These are phyloP conservation scores for Fusarium fracticaudum DNA, from an alignment of 2,329 filamentous ascomycete genomes.

Conservation along the genomic window DNA sequence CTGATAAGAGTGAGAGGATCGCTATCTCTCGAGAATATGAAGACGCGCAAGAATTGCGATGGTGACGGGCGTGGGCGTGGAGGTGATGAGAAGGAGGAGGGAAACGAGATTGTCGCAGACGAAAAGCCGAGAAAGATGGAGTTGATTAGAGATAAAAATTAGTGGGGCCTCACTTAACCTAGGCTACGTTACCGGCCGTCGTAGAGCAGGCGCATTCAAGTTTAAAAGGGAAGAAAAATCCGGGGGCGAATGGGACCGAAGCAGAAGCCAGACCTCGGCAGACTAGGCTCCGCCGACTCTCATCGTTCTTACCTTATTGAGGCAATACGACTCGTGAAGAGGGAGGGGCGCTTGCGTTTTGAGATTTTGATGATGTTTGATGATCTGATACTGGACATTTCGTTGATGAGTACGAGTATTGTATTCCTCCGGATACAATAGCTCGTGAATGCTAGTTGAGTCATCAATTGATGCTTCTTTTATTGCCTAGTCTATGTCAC, in stretches of 20 bases:
- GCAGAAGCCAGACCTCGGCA: conserved; percentile 37
- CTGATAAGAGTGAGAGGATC: not conserved
- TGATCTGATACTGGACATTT: not conserved
- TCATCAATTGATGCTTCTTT: not conserved
- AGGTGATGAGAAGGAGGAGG: not conserved
- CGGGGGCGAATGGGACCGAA: conserved; percentile 39
- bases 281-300: conserved; percentile 17
- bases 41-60: not conserved
- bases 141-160: conserved; percentile 29
- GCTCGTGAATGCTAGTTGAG: not conserved
- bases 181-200: not conserved
- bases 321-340: conserved; percentile 1
- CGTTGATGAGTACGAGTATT: not conserved
- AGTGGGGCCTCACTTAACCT: conserved; percentile 19
- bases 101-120: conserved; percentile 4
- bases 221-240: conserved; percentile 43
- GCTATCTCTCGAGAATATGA: not conserved
- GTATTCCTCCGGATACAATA: not conserved
- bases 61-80: conserved; percentile 9
- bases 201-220: conserved; percentile 4
- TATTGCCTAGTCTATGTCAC: not conserved
- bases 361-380: not conserved
- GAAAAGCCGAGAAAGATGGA: conserved; percentile 30
- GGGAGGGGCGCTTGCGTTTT: not conserved
- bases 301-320: conserved; percentile 19